These are phyloP conservation scores for Coniella lustricola DNA, from an alignment of 2,329 filamentous ascomycete species.

Conservation along the genomic window DNA sequence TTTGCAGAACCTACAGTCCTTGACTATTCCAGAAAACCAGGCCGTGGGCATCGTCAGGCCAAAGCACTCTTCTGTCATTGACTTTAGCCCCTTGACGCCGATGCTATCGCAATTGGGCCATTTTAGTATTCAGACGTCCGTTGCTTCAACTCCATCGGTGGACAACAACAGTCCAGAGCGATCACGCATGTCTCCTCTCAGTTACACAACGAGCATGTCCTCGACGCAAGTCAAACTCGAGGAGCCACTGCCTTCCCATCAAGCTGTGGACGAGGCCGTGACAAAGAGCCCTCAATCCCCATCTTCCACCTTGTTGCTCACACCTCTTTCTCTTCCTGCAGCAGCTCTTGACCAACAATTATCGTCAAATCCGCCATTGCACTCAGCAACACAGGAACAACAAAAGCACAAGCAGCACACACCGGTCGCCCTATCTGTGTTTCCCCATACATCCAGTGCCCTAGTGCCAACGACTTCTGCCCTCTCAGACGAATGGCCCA, in stretches of 20 bases:
- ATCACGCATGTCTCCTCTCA: constrained; percentile 1
- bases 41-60: constrained; percentile 6
- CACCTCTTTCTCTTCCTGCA: constrained; percentile 1
- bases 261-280: not conserved
- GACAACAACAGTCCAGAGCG: constrained; percentile 6
- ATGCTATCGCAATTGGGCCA: constrained; percentile 10
- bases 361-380: too few relatives aligned
- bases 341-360: not conserved
- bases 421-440: not conserved
- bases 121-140: constrained; percentile 3
- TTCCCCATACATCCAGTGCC: not conserved
- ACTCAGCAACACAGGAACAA: not conserved
- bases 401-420: not conserved
- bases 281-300: not conserved
- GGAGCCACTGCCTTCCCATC: not conserved
- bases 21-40: constrained; percentile 11
- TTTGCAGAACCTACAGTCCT: constrained; percentile 4
- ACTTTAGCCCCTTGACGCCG: constrained; percentile 10
- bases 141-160: constrained; percentile 1
- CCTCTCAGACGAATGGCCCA: constrained; percentile 5
- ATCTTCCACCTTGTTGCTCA: not conserved
- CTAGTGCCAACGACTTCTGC: not conserved
- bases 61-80: constrained; percentile 8
- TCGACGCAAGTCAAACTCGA: not conserved
- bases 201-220: constrained; percentile 6